phyloP scores from a whole-genome alignment of 345 rosid species.

The Salix arbutifolia region DNA sequence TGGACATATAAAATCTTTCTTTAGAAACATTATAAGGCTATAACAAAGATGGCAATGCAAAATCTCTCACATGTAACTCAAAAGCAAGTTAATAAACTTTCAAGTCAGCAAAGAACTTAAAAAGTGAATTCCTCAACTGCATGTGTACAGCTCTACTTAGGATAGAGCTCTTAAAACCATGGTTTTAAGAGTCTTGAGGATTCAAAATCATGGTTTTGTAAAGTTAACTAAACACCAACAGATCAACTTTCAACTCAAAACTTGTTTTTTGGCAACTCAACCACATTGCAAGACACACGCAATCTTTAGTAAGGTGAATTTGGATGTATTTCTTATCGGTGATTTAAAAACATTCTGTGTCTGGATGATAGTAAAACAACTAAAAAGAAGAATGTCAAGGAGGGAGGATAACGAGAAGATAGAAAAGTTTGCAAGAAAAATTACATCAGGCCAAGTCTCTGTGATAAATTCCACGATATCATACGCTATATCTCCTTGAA shows the following conservation, averaged over 20 bases:
- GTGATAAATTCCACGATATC: slow-evolving; percentile 83
- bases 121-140: neutral
- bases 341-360: neutral
- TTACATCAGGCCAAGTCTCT: slow-evolving; percentile 88
- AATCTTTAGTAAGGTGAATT: neutral
- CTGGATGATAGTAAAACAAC: neutral
- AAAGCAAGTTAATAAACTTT: neutral
- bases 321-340: neutral
- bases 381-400: neutral
- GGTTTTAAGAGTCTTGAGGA: neutral
- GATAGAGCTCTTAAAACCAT: neutral
- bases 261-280: neutral
- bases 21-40: neutral
- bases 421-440: neutral
- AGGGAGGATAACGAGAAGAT: neutral
- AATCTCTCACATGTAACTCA: neutral
- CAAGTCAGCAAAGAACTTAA: neutral
- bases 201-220: neutral
- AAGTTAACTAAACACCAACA: neutral
- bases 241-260: neutral
- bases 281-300: neutral
- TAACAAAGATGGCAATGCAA: neutral
- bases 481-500: slow-evolving; percentile 91
- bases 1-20: neutral
- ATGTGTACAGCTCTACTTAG: neutral